phyloP scores from a whole-genome alignment of 805 yeast genomes.

The Cyberlindnera mycetangii region DNA sequence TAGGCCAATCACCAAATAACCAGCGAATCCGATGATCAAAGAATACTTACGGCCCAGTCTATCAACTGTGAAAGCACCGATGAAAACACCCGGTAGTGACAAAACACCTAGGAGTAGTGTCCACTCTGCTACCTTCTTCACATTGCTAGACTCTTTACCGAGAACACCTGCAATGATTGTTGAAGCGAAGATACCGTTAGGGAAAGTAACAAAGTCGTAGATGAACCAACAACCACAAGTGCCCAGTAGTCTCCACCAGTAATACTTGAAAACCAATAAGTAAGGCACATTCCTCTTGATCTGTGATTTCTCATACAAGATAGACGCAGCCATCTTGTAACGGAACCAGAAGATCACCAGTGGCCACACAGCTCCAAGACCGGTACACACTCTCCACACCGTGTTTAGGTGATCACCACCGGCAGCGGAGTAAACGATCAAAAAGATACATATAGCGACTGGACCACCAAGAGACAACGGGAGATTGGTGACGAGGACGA shows the following conservation, averaged over 20 bases:
- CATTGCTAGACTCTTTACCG: conserved; percentile 31
- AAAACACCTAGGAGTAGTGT: conserved; percentile 60
- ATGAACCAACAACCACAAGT: conserved; percentile 77
- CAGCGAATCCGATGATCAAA: conserved; percentile 65
- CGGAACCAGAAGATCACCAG: conserved; percentile 69
- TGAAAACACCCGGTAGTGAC: conserved; percentile 68
- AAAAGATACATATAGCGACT: conserved; percentile 62
- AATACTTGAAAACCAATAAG: conserved; percentile 56
- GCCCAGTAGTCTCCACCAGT: conserved; percentile 68
- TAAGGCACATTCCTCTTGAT: conserved; percentile 58
- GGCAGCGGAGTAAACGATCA: conserved; percentile 64
- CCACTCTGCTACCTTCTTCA: conserved; percentile 70
- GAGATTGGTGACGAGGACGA: conserved; percentile 65
- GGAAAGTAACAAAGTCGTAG: conserved; percentile 78
- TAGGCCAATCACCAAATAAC: conserved; percentile 68
- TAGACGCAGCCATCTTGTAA: conserved; percentile 63
- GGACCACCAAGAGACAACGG: conserved; percentile 79
- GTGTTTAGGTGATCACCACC: conserved; percentile 40
- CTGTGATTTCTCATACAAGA: conserved; percentile 60
- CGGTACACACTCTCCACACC: conserved; percentile 70
- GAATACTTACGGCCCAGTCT: conserved; percentile 69
- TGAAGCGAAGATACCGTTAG: conserved; percentile 68
- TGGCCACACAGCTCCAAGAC: conserved; percentile 67
- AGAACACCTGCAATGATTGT: conserved; percentile 58
- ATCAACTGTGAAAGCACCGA: conserved; percentile 67